Percentiles rank a stretch among this genome's conserved stretches.
Conservation (phyloP, 306 rosid species). For the Trichosanthes cucumerina region DNA sequence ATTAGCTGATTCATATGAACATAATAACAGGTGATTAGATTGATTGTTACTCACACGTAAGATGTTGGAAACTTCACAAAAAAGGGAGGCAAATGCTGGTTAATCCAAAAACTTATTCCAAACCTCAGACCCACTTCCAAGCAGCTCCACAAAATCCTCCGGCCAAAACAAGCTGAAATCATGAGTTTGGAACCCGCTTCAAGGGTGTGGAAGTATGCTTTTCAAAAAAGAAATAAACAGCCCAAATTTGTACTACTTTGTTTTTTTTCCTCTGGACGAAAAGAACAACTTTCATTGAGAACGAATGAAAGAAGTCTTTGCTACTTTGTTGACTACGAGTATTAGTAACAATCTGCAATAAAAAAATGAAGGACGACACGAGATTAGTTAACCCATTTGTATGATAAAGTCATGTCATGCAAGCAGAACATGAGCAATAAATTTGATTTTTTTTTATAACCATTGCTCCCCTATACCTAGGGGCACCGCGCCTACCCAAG, state of each 20-base stretch:
- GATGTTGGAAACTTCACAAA: background rate
- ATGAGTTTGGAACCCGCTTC: background rate
- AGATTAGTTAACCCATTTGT: background rate
- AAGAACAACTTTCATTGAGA: background rate
- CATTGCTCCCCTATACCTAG: no score
- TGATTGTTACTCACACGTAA: background rate
- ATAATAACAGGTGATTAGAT: background rate
- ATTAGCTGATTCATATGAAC: background rate
- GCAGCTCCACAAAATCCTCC: background rate
- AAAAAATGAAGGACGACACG: background rate
- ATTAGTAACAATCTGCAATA: background rate
- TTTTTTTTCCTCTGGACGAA: background rate
- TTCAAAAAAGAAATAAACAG: background rate
- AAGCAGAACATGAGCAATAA: background rate
- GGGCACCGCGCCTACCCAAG: no score
- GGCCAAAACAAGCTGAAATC: constrained; percentile 8
- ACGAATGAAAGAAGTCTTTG: background rate
- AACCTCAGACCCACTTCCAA: background rate
- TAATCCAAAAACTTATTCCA: constrained; percentile 1
- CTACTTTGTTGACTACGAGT: background rate
- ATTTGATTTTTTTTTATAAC: no score
- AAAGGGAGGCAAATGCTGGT: background rate
- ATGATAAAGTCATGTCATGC: background rate
- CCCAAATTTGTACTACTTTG: background rate
- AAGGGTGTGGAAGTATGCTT: background rate